Conservation (phyloP, 2,329 filamentous ascomycete genomes). For the Byssothecium circinans region DNA sequence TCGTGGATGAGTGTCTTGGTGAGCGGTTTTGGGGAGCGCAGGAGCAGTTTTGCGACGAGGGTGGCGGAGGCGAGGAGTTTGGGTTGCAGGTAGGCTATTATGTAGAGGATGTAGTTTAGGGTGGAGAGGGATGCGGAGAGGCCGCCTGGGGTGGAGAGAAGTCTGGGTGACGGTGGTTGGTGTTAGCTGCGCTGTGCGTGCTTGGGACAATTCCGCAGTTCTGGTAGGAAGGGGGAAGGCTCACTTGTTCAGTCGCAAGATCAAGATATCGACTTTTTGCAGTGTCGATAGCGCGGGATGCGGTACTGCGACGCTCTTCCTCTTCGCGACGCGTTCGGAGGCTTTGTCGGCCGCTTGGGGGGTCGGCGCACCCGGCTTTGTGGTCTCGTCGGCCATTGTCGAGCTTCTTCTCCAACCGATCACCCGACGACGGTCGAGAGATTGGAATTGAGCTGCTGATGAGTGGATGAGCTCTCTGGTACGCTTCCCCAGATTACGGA, state of each 20-base stretch:
- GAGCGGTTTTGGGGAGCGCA: slow-evolving; percentile 31
- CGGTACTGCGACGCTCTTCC: slow-evolving; percentile 34
- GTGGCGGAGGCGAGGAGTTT: slow-evolving; percentile 31
- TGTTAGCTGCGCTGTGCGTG: slow-evolving; percentile 1
- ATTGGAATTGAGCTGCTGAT: no score
- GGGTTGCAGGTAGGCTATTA: slow-evolving; percentile 48
- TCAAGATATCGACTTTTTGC: slow-evolving; percentile 41
- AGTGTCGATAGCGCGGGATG: slow-evolving; percentile 31
- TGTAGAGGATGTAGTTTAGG: slow-evolving; percentile 51
- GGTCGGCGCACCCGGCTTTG: slow-evolving; percentile 38
- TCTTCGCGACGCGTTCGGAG: slow-evolving; percentile 10
- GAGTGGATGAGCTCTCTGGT: no score
- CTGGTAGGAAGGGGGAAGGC: slow-evolving; percentile 3
- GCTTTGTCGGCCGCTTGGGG: slow-evolving; percentile 26
- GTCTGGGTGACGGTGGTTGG: slow-evolving; percentile 36
- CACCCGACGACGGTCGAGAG: no score
- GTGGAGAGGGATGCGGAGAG: slow-evolving; percentile 50
- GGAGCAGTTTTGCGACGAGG: slow-evolving; percentile 37
- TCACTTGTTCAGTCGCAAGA: slow-evolving; percentile 51
- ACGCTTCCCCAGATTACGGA: no score
- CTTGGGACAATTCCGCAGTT: background rate
- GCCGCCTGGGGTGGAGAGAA: slow-evolving; percentile 49
- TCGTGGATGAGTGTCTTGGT: slow-evolving; percentile 29
- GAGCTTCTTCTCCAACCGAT: background rate
- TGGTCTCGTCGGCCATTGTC: slow-evolving; percentile 14